These are phyloP conservation scores for Ottelia alismoides DNA, from an alignment of 106 monocot genomes.

Conservation along the genomic window DNA sequence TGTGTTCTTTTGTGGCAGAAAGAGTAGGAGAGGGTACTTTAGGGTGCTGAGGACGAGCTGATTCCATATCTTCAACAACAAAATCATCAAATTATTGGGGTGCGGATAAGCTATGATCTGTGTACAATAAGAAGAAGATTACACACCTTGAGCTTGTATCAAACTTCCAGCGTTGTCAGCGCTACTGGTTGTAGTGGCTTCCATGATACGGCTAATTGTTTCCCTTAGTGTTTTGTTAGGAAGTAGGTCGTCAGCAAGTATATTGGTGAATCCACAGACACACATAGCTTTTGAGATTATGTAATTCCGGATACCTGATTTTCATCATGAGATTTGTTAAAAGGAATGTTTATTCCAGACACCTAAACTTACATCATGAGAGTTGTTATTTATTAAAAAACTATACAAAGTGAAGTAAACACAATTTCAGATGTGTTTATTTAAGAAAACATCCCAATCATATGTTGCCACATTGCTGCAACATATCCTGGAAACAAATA, in stretches of 20 bases:
- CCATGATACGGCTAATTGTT: constrained; percentile 73
- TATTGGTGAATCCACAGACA: constrained; percentile 72
- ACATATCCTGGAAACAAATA: too few relatives aligned
- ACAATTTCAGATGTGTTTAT: too few relatives aligned
- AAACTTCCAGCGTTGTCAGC: constrained; percentile 83
- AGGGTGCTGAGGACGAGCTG: constrained; percentile 29
- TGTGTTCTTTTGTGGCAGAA: constrained; percentile 36
- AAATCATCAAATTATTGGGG: neutral
- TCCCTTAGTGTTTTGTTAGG: constrained; percentile 92
- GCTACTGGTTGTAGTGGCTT: constrained; percentile 72
- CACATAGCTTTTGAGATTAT: constrained; percentile 76
- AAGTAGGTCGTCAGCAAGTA: constrained; percentile 93
- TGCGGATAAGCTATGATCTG: too few relatives aligned
- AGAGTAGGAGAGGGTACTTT: constrained; percentile 53
- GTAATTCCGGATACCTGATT: constrained; percentile 79
- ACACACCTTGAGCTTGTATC: constrained; percentile 61
- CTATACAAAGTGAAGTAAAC: too few relatives aligned
- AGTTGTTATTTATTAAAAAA: too few relatives aligned
- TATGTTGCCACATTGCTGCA: too few relatives aligned
- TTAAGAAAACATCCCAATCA: too few relatives aligned
- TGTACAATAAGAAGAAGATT: too few relatives aligned
- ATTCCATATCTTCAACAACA: constrained; percentile 48
- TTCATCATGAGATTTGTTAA: neutral
- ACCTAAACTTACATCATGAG: too few relatives aligned
- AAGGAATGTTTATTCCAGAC: too few relatives aligned